Evolutionary conservation across 2,329 filamentous ascomycete species (phyloP).

Genomic region (Volutella citrinella): DNA sequence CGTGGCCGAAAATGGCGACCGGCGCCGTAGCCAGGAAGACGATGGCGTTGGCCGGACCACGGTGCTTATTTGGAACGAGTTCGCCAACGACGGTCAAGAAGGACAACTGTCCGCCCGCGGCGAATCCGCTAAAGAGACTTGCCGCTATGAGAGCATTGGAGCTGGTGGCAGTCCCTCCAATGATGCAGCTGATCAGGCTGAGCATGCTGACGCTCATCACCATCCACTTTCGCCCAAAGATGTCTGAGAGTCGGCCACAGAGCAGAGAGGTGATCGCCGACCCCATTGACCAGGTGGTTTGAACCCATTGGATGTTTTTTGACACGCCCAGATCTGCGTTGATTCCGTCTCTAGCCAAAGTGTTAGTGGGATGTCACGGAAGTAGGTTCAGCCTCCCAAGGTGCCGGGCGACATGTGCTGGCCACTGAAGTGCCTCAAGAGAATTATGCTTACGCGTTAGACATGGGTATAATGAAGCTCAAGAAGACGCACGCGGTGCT

Average conservation of each 20-base stretch:
- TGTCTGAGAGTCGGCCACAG: slow-evolving; percentile 39
- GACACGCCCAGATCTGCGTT: slow-evolving; percentile 31
- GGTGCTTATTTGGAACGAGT: slow-evolving; percentile 40
- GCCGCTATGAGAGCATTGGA: slow-evolving; percentile 36
- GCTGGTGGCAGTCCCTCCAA: slow-evolving; percentile 32
- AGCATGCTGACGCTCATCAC: slow-evolving; percentile 32
- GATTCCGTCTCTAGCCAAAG: slow-evolving; percentile 21
- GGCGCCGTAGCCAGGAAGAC: slow-evolving; percentile 39
- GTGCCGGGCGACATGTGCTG: too few relatives aligned
- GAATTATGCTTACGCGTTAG: too few relatives aligned
- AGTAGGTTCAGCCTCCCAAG: too few relatives aligned
- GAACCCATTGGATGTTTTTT: slow-evolving; percentile 30
- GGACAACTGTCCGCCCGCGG: slow-evolving; percentile 38
- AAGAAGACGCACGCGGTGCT: slow-evolving; percentile 33
- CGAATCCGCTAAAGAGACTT: slow-evolving; percentile 36
- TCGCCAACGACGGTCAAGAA: slow-evolving; percentile 41
- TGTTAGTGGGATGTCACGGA: slow-evolving; percentile 1
- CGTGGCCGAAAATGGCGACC: slow-evolving; percentile 42
- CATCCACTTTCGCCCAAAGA: slow-evolving; percentile 42
- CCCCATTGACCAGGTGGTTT: slow-evolving; percentile 37
- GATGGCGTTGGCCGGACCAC: slow-evolving; percentile 34
- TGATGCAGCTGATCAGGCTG: slow-evolving; percentile 35
- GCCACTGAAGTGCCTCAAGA: too few relatives aligned
- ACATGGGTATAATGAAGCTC: slow-evolving; percentile 18
- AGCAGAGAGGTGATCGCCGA: slow-evolving; percentile 38